Evolutionary conservation across 2,329 filamentous ascomycete species (phyloP), one percentile per base, ranked within the genome.

Genomic region (Colletotrichum shisoi): DNA sequence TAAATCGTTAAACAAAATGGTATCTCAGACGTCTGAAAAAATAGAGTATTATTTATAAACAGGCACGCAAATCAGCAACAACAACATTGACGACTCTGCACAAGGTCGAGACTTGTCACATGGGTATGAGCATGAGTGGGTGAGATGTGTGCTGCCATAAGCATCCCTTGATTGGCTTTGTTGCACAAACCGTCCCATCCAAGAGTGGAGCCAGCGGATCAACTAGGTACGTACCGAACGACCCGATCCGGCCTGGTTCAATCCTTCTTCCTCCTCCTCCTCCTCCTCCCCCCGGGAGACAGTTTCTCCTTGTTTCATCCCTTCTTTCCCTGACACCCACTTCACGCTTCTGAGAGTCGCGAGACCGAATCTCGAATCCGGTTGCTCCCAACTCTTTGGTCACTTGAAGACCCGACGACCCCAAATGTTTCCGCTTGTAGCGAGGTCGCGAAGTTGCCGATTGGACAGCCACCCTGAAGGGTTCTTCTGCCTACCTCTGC

Each of bases 231-330:
- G n/a, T 57, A n/a, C n/a, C 15, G 4, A 8, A n/a, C 27, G 15
- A 37, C n/a, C 42, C 8, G 56, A 57, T 37, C n/a, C 42, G 49
- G 2, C n/a, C 24, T 52, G 27, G 27, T 31, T 8, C 27, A 31
- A 31, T 31, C 27, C 27, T 31, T 31, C 27, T 4, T 31, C 27
- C 27, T 31, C 27, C 27, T 31, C 4, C 27, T 31, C 27, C 27
- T 31, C 6, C 27, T 7, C 7, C 27, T 31, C 27, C 27, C 13
- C 24, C 24, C 24, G 24, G 27, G 27, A 40, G 39, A 34, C 27
- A 58, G 46, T 63, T 63, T 57, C 44, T 56, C 37, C 54, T 42
- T 31, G 61, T 68, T 68, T 68, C 65, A 65, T 44, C 61, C 59
- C 34, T 44, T 54, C 48, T 24, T 51, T 59, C 46, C 53, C 12